These are phyloP conservation scores for Nakazawaea holstii DNA, from an alignment of 805 yeast genomes.

Conservation along the genomic window DNA sequence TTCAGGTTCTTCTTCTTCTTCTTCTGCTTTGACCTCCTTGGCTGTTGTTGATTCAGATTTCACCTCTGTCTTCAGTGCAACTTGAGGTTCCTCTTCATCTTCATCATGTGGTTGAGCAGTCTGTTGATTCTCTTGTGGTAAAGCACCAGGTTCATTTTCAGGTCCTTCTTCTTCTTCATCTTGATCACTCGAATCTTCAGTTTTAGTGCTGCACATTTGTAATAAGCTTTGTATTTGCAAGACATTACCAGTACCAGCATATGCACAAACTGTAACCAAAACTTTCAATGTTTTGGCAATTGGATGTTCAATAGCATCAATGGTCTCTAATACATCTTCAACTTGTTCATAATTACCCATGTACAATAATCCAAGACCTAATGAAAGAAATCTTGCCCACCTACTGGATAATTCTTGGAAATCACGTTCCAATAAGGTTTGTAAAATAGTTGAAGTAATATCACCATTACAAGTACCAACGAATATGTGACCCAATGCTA, in stretches of 20 bases:
- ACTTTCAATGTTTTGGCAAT: constrained; percentile 85
- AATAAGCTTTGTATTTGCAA: constrained; percentile 86
- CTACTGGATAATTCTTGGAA: constrained; percentile 71
- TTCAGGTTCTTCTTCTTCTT: constrained; percentile 26
- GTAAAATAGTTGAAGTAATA: constrained; percentile 85
- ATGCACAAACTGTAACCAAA: constrained; percentile 86
- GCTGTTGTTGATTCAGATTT: constrained; percentile 8
- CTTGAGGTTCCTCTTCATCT: constrained; percentile 21
- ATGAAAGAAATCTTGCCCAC: constrained; percentile 85
- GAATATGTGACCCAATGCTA: constrained; percentile 89
- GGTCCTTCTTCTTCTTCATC: constrained; percentile 53
- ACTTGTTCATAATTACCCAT: constrained; percentile 93
- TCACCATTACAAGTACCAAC: constrained; percentile 97
- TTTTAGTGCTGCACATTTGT: constrained; percentile 80
- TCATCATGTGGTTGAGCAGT: neutral
- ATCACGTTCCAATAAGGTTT: constrained; percentile 83
- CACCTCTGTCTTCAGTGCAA: too few species aligned
- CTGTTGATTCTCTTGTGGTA: constrained; percentile 15
- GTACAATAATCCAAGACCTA: constrained; percentile 86
- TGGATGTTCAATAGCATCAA: constrained; percentile 94
- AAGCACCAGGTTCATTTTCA: constrained; percentile 34
- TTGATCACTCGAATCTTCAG: constrained; percentile 48
- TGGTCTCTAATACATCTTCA: constrained; percentile 90
- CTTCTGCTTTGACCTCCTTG: constrained; percentile 20
- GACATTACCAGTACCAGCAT: constrained; percentile 97